Evolutionary conservation across 108 stramenopile species (phyloP), one percentile per base, ranked within the genome.

Genomic region (Thalassiosira profunda): DNA sequence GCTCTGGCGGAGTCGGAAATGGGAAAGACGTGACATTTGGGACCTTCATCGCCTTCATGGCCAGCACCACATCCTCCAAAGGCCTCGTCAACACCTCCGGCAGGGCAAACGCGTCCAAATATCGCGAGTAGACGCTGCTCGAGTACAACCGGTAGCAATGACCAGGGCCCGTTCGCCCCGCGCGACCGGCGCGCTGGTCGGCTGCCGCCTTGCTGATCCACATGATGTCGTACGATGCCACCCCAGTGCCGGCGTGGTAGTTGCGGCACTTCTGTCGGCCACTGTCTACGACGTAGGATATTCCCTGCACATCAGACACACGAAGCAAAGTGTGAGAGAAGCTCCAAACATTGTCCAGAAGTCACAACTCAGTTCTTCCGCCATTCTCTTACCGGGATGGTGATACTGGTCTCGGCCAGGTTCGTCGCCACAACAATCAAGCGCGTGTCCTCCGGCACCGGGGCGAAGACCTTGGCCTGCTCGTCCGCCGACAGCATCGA

Each of bases 181-280:
- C 98, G 36, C 99, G 92, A 9, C 99, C 99, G 6, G 94, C 94
- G 25, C 99, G 83, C 80, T 99, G 99, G 55, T 99, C 94, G 1
- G 99, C 98, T 1, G 98, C 90, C 15, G 99, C 99, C 69, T 93
- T 90, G 35, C 94, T 96, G 34, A 98, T 97, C 97, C 96, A 98
- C 86, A 95, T 92, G 5, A 97, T 82, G 64, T 98, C 96, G 62
- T 91, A 97, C 1, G 82, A 85, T 2, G 94, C 83, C 43, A 97
- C 89, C 23, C 97, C 98, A 43, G 89, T 92, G 10, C 82, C 75
- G 17, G 84, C 76, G 58, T 91, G 81, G 53, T 89, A 90, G 47
- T 94, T 95, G 20, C 94, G 77, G 64, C 92, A 92, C 81, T 99
- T 99, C 62, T 91, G 86, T 36, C 98, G 72, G 6, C 99, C 99